These are phyloP conservation scores for Cordyceps javanica DNA, from an alignment of 2,329 filamentous ascomycete genomes.

Conservation along the genomic window DNA sequence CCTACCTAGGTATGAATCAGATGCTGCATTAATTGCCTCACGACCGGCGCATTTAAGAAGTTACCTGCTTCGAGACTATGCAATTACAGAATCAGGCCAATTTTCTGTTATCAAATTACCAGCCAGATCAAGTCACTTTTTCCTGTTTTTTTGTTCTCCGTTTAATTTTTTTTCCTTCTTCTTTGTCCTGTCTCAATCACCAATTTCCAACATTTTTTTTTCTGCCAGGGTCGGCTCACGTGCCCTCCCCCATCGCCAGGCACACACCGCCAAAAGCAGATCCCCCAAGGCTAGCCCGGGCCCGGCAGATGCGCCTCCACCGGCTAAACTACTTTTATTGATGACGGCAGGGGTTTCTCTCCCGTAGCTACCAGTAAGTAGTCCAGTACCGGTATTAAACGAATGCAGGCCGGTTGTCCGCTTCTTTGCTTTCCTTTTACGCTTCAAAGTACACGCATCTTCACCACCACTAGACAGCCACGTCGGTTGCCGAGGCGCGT, in stretches of 20 bases:
- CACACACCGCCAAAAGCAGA: constrained; percentile 6
- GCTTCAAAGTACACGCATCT: too few species aligned
- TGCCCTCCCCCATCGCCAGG: not conserved
- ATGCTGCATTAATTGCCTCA: not conserved
- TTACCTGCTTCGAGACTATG: too few species aligned
- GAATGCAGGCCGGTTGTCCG: too few species aligned
- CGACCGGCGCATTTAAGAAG: not conserved
- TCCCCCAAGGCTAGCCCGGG: not conserved
- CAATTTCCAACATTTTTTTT: not conserved
- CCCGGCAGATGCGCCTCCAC: constrained; percentile 2
- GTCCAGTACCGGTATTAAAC: too few species aligned
- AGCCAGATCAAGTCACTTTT: not conserved
- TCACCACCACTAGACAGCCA: too few species aligned
- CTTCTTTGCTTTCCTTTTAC: too few species aligned
- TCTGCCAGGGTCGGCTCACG: constrained; percentile 3
- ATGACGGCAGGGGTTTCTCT: too few species aligned
- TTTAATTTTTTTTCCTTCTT: not conserved
- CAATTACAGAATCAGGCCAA: too few species aligned
- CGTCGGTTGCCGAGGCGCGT: too few species aligned
- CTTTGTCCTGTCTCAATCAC: not conserved
- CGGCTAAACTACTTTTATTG: too few species aligned
- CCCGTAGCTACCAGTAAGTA: too few species aligned
- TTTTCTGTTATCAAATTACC: not conserved
- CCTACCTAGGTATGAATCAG: not conserved
- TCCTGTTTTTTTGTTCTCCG: not conserved